Conservation (phyloP, 257 asterid genomes). For the Mitragyna speciosa region DNA sequence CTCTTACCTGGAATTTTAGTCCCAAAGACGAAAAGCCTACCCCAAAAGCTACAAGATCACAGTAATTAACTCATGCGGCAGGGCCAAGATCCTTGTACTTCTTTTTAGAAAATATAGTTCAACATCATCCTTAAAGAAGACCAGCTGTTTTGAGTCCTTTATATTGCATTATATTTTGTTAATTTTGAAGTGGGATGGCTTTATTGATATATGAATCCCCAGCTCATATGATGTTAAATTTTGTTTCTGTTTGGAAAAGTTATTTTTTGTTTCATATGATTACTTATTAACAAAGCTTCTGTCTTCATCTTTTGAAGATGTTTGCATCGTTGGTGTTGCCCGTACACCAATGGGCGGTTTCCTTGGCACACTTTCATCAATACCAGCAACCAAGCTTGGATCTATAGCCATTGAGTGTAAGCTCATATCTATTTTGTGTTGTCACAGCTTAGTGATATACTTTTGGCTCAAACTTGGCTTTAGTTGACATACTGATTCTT, state of each 20-base stretch:
- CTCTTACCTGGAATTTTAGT: not conserved
- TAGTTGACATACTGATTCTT: slow-evolving; percentile 4
- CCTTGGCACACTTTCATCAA: slow-evolving; percentile 87
- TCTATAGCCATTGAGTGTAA: slow-evolving; percentile 88
- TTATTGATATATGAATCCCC: not conserved
- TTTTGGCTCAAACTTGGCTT: slow-evolving; percentile 4
- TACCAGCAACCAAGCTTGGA: slow-evolving; percentile 95
- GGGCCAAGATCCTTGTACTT: too few relatives aligned
- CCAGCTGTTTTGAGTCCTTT: not conserved
- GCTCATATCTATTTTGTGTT: slow-evolving; percentile 21
- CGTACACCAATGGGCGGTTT: slow-evolving; percentile 97
- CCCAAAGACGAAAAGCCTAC: too few relatives aligned
- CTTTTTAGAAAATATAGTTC: too few relatives aligned
- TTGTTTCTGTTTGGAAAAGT: not conserved
- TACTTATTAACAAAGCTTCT: not conserved
- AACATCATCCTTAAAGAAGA: not conserved
- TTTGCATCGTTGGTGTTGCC: slow-evolving; percentile 94
- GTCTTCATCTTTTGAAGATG: slow-evolving; percentile 53
- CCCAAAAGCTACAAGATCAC: too few relatives aligned
- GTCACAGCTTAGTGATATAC: slow-evolving; percentile 7
- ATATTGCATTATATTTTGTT: not conserved
- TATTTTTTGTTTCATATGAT: not conserved
- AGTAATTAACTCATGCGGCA: too few relatives aligned
- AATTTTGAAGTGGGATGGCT: not conserved
- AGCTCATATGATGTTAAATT: not conserved